Evolutionary conservation across 345 rosid genomes (phyloP).

Genomic region (Corchorus capsularis): DNA sequence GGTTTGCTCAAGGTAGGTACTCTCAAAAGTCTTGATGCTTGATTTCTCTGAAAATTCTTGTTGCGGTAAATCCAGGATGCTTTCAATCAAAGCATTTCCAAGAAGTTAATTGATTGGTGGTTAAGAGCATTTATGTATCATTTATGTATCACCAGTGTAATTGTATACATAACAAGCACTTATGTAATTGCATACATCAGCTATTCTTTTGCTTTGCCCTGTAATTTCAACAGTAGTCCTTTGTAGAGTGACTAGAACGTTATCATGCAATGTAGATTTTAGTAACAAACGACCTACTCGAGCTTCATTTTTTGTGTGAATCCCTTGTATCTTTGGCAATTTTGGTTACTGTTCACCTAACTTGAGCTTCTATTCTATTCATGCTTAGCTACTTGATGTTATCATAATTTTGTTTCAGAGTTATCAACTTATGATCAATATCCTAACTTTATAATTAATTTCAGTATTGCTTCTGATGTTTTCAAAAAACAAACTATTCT

Average conservation of each 20-base stretch:
- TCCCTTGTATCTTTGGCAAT: not conserved
- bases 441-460: not conserved
- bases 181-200: not conserved
- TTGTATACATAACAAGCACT: not conserved
- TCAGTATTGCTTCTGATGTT: not conserved
- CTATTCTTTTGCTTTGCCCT: not conserved
- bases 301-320: not conserved
- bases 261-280: not conserved
- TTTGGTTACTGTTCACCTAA: not conserved
- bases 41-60: not conserved
- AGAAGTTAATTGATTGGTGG: not conserved
- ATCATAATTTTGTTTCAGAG: not conserved
- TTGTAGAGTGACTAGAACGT: not conserved
- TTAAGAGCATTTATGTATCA: not conserved
- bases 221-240: not conserved
- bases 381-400: not conserved
- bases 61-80: not conserved
- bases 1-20: constrained; percentile 78
- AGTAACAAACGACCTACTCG: constrained; percentile 9
- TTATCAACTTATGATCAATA: not conserved
- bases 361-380: not conserved
- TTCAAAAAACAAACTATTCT: not conserved
- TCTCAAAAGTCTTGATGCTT: constrained; percentile 20
- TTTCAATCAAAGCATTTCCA: not conserved
- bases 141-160: not conserved